A percentile compares a stretch with the other conserved stretches of the same genome.
phyloP scores from a whole-genome alignment of 768 basidiomycete genomes.

The Kwoniella dendrophila region DNA sequence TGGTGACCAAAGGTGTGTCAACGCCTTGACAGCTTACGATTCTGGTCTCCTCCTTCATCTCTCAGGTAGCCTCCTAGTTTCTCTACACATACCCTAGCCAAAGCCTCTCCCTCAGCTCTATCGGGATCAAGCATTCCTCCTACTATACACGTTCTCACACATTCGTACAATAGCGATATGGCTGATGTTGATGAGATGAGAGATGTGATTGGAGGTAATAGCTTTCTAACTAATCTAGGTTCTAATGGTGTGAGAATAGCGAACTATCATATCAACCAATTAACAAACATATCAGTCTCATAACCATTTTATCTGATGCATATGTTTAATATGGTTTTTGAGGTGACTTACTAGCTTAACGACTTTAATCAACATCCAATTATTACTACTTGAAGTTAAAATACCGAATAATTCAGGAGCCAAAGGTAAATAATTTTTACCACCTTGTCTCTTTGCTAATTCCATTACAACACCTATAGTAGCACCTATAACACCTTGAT shows the following conservation, averaged over 20 bases:
- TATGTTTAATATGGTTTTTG: not conserved
- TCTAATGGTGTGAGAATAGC: conserved; percentile 88
- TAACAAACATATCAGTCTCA: not conserved
- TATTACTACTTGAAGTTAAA: conserved; percentile 89
- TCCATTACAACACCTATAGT: conserved; percentile 94
- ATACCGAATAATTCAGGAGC: conserved; percentile 93
- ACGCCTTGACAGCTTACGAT: conserved; percentile 64
- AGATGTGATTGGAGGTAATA: conserved; percentile 89
- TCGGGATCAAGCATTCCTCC: conserved; percentile 83
- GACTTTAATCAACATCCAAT: conserved; percentile 99
- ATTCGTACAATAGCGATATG: conserved; percentile 94
- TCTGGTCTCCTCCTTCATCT: conserved; percentile 79
- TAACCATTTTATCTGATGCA: no score
- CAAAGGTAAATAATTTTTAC: conserved; percentile 76
- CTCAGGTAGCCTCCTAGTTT: conserved; percentile 90
- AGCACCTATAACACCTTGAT: conserved; percentile 84
- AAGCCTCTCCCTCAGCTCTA: conserved; percentile 66
- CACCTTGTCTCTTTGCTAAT: conserved; percentile 72
- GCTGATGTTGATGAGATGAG: conserved; percentile 94
- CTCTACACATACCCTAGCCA: conserved; percentile 86
- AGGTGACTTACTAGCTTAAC: conserved; percentile 76
- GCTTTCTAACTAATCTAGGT: conserved; percentile 88
- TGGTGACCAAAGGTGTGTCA: not conserved
- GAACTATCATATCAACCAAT: conserved; percentile 64
- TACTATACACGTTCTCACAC: conserved; percentile 95